Base-by-base conservation (phyloP, 192 early-diverging fungal genomes). In the Coemansia sp. region DNA sequence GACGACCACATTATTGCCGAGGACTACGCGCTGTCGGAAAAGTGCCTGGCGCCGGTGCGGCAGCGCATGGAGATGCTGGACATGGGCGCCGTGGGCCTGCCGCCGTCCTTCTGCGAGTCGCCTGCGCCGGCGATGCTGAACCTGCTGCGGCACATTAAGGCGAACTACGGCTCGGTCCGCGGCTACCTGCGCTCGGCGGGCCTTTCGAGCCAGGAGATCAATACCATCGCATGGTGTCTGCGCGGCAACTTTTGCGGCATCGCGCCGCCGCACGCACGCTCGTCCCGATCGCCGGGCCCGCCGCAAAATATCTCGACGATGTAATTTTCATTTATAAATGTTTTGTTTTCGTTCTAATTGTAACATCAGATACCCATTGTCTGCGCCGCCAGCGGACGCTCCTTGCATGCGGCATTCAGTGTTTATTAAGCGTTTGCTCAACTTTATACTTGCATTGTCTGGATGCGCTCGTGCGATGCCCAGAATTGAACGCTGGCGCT, bases 1-100 rank as follows among this genome's bases (percentile, higher is more conserved):
- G 76, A 81, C 22, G 82, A 85, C 24, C 73, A 75, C 22, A 54
- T 77, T 35, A 83, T 88, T 29, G 82, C 81, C 14, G 60, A 69
- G 2, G 86, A 88, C 63, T 88, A 88, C 61, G 75, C 73, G 16
- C 61, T 51, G 48, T 77, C 85, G 8, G 73, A 81, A 38, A 40
- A 59, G 24, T 74, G 69, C 23, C 65, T 87, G 47, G 64, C 16
- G 5, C 68, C 68, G 11, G 71, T 83, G 43, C 64, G 72, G 54
- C 19, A 65, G 23, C 62, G 69, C 53, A 77, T 85, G 62, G 65
- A 80, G 40, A 24, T 69, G 55, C 51, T 73, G n/a, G 79, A 85
- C 46, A 81, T 87, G 75, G 65, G 69, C 27, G 75, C 66, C 5
- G 65, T 76, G 4, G 85, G 85, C 0, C 62, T 87, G 57, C 74